phyloP scores from a whole-genome alignment of 2,329 filamentous ascomycete species.

The Raffaelea albimanens region DNA sequence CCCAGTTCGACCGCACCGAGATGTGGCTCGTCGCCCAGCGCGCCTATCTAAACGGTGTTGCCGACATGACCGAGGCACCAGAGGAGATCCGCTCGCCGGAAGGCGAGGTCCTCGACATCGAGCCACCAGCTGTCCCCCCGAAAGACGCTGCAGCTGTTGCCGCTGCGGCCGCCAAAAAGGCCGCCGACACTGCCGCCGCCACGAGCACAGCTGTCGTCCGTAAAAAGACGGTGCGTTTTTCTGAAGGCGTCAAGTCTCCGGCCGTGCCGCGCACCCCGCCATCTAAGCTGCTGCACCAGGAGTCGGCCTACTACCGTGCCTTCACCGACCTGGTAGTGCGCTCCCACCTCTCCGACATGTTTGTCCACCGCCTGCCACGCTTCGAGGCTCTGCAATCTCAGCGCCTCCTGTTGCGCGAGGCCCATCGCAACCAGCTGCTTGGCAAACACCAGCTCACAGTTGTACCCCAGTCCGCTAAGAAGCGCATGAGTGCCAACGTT shows the following conservation, averaged over 20 bases:
- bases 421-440: conserved; percentile 71
- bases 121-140: conserved; percentile 10
- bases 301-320: conserved; percentile 79
- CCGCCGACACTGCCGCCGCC: conserved; percentile 11
- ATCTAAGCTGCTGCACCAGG: conserved; percentile 43
- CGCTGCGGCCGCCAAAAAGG: neutral
- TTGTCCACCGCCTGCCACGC: conserved; percentile 73
- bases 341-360: conserved; percentile 61
- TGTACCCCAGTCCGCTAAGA: conserved; percentile 59
- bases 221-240: conserved; percentile 73
- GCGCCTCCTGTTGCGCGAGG: conserved; percentile 61
- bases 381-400: conserved; percentile 83
- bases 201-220: conserved; percentile 10
- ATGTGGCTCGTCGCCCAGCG: conserved; percentile 79
- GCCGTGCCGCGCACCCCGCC: conserved; percentile 39
- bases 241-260: conserved; percentile 37
- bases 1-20: conserved; percentile 76
- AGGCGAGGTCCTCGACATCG: conserved; percentile 18
- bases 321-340: conserved; percentile 67
- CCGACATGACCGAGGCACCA: conserved; percentile 35
- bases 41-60: conserved; percentile 62
- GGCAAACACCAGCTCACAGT: conserved; percentile 76
- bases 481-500: conserved; percentile 62
- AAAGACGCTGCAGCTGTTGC: conserved; percentile 8
- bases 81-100: conserved; percentile 10